Evolutionary conservation across 2,329 filamentous ascomycete species (phyloP).

Genomic region (Xylariomycetidae sp.): DNA sequence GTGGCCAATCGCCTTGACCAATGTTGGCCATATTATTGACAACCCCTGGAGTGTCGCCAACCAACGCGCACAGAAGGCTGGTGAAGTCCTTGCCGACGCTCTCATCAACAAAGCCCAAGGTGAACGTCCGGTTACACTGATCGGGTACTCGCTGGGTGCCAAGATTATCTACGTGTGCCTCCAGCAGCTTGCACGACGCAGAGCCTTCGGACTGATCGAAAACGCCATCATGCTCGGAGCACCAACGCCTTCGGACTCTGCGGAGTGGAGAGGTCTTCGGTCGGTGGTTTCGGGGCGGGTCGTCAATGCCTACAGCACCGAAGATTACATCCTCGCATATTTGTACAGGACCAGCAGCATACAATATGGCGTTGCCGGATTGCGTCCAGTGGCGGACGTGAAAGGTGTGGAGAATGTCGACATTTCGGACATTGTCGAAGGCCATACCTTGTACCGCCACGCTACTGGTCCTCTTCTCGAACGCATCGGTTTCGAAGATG

Average conservation of each 20-base stretch:
- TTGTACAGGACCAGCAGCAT: constrained; percentile 80
- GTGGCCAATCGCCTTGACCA: constrained; percentile 59
- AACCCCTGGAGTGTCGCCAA: constrained; percentile 78
- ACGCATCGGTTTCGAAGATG: constrained; percentile 63
- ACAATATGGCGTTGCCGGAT: constrained; percentile 76
- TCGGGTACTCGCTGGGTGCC: constrained; percentile 78
- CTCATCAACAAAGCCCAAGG: constrained; percentile 78
- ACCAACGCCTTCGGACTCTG: constrained; percentile 64
- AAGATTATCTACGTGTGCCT: constrained; percentile 79
- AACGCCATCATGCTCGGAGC: constrained; percentile 77
- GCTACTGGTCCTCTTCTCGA: constrained; percentile 61
- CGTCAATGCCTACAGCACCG: constrained; percentile 81
- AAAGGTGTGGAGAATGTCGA: constrained; percentile 62
- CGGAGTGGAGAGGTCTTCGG: constrained; percentile 72
- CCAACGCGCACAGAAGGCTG: constrained; percentile 69
- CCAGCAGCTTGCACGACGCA: constrained; percentile 65
- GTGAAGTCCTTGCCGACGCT: constrained; percentile 68
- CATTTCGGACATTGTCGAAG: constrained; percentile 59
- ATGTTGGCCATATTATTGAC: constrained; percentile 68
- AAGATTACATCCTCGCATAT: constrained; percentile 84
- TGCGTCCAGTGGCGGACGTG: constrained; percentile 67
- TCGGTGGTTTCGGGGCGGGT: constrained; percentile 75
- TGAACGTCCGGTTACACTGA: constrained; percentile 71
- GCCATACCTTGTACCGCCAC: constrained; percentile 66
- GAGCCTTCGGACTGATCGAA: constrained; percentile 79